These are phyloP conservation scores for Boletus calvinii DNA, from an alignment of 1,284 basidiomycete species.

Conservation along the genomic window DNA sequence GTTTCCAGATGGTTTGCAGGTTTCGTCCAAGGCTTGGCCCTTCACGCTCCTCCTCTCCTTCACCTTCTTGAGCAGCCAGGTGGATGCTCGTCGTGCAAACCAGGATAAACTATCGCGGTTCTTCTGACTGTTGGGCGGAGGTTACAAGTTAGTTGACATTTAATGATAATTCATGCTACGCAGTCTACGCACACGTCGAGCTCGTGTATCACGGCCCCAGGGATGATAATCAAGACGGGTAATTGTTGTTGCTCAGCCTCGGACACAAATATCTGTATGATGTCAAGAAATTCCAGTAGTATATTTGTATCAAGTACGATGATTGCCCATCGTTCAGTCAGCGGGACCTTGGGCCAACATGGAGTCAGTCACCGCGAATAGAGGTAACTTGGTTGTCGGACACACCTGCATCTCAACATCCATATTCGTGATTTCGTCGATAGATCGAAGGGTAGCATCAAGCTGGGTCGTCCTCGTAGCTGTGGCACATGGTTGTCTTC, in stretches of 20 bases:
- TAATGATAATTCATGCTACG: constrained; percentile 21
- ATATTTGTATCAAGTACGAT: constrained; percentile 75
- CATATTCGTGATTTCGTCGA: constrained; percentile 53
- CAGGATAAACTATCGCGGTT: constrained; percentile 57
- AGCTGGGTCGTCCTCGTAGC: constrained; percentile 10
- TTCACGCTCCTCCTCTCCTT: constrained; percentile 57
- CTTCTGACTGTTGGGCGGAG: constrained; percentile 52
- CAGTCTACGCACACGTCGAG: constrained; percentile 72
- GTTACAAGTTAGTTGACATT: constrained; percentile 6
- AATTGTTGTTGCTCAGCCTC: constrained; percentile 52
- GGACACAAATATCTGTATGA: constrained; percentile 59
- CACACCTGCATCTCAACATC: constrained; percentile 70
- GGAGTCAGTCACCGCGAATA: not conserved
- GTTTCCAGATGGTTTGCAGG: constrained; percentile 53
- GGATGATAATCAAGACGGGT: constrained; percentile 61
- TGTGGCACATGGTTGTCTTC: constrained; percentile 3
- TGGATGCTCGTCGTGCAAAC: constrained; percentile 68
- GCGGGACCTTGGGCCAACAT: constrained; percentile 35
- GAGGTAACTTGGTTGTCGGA: not conserved
- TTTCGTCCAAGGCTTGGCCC: constrained; percentile 67
- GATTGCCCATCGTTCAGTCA: constrained; percentile 42
- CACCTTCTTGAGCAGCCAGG: constrained; percentile 66
- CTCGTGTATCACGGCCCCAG: constrained; percentile 69
- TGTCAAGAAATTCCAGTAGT: constrained; percentile 61
- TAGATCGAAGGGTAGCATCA: constrained; percentile 45